A percentile compares a stretch with the other conserved stretches of the same genome.
These are phyloP conservation scores for Skeletonema menzelii DNA, from an alignment of 108 stramenopile species.

Conservation along the genomic window DNA sequence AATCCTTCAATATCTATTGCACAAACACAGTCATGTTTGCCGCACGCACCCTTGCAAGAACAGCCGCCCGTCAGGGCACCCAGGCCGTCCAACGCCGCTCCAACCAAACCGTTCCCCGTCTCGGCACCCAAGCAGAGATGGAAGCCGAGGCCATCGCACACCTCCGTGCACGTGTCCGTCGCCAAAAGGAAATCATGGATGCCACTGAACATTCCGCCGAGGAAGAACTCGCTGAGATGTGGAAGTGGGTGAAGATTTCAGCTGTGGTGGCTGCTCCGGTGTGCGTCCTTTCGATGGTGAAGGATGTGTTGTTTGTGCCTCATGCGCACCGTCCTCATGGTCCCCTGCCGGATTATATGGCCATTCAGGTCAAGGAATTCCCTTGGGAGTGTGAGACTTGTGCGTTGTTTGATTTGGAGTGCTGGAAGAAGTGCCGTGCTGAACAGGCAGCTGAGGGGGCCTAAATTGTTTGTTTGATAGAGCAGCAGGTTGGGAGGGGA, in stretches of 20 bases:
- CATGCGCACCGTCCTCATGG: slow-evolving; percentile 68
- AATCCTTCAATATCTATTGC: background rate
- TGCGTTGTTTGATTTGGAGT: slow-evolving; percentile 82
- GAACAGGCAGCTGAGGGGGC: slow-evolving; percentile 55
- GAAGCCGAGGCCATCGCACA: slow-evolving; percentile 75
- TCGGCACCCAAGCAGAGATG: slow-evolving; percentile 75
- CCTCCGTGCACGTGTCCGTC: slow-evolving; percentile 74
- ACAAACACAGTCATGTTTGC: slow-evolving; percentile 6
- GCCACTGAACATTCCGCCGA: slow-evolving; percentile 55
- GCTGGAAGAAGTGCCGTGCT: slow-evolving; percentile 96
- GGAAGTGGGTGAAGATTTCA: slow-evolving; percentile 87
- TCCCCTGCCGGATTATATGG: slow-evolving; percentile 86
- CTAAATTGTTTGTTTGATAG: slow-evolving; percentile 1
- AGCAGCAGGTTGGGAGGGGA: background rate
- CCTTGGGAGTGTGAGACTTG: slow-evolving; percentile 96
- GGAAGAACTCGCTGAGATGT: slow-evolving; percentile 79
- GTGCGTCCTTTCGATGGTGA: slow-evolving; percentile 53
- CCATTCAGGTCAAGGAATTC: slow-evolving; percentile 90
- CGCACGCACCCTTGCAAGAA: slow-evolving; percentile 5
- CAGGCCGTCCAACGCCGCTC: slow-evolving; percentile 51
- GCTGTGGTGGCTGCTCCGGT: slow-evolving; percentile 68
- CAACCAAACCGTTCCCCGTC: slow-evolving; percentile 66
- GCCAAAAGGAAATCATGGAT: slow-evolving; percentile 75
- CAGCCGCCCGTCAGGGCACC: slow-evolving; percentile 15
- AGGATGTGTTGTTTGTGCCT: slow-evolving; percentile 70